Percentiles rank a stretch among this genome's conserved stretches.
Evolutionary conservation across 805 yeast genomes (phyloP).

Genomic region (Kuraishia borneana): DNA sequence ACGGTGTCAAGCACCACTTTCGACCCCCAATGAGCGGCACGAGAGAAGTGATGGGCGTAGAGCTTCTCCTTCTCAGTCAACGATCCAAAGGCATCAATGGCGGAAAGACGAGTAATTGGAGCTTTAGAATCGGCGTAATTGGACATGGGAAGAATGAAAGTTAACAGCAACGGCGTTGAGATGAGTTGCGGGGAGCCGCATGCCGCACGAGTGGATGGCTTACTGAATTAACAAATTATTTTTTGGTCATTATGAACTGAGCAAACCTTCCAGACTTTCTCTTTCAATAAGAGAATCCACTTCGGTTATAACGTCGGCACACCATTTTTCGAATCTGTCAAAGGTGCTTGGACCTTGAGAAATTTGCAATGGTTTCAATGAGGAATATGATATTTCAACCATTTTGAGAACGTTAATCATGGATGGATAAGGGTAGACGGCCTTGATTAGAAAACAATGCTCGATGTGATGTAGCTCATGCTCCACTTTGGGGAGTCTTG

Average conservation of each 20-base stretch:
- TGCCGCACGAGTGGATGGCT: neutral
- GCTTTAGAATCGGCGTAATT: constrained; percentile 50
- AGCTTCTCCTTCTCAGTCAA: constrained; percentile 47
- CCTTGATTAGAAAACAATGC: neutral
- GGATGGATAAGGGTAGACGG: constrained; percentile 1
- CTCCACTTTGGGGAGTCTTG: constrained; percentile 2
- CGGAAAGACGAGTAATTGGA: constrained; percentile 61
- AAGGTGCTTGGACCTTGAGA: neutral
- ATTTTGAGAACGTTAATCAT: neutral
- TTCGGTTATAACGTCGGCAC: neutral
- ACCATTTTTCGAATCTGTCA: neutral
- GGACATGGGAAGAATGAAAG: neutral
- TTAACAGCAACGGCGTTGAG: neutral
- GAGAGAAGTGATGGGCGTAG: constrained; percentile 76
- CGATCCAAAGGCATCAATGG: constrained; percentile 57
- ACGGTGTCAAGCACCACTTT: constrained; percentile 73
- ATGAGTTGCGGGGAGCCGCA: neutral
- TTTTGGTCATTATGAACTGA: neutral
- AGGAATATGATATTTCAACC: neutral
- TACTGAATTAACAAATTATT: neutral
- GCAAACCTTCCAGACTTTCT: neutral
- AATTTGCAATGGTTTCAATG: neutral
- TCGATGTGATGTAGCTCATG: constrained; percentile 1
- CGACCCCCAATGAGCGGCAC: constrained; percentile 79
- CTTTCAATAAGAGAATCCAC: neutral